These are phyloP conservation scores for Xylaria nigripes DNA, from an alignment of 495 filamentous ascomycete genomes.

Conservation along the genomic window DNA sequence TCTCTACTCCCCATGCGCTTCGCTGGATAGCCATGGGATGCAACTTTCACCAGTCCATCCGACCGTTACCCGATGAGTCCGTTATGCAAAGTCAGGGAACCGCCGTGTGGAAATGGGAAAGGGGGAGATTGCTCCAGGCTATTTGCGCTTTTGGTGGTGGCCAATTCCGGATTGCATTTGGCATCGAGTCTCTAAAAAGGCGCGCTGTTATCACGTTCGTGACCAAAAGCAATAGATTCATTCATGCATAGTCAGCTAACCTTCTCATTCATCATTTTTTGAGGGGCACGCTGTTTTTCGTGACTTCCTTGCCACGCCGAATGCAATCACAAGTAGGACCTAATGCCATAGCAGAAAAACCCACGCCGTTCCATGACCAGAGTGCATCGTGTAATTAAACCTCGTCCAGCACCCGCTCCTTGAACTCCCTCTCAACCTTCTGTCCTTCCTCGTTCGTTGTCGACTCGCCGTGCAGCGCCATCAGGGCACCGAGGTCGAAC, in stretches of 20 bases:
- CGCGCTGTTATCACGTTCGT: slow-evolving; percentile 2
- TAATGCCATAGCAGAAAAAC: slow-evolving; percentile 45
- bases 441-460: slow-evolving; percentile 92
- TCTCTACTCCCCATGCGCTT: too few species aligned
- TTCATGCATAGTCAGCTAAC: slow-evolving; percentile 20
- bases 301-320: slow-evolving; percentile 47
- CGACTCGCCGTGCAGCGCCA: slow-evolving; percentile 94
- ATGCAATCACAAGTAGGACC: slow-evolving; percentile 50
- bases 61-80: too few species aligned
- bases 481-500: slow-evolving; percentile 94
- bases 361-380: slow-evolving; percentile 39
- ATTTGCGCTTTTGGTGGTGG: background rate
- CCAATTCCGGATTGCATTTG: background rate
- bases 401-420: slow-evolving; percentile 85
- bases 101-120: too few species aligned
- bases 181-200: background rate
- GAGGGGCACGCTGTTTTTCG: slow-evolving; percentile 36
- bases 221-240: slow-evolving; percentile 7
- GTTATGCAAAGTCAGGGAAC: too few species aligned
- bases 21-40: too few species aligned
- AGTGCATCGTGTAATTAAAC: slow-evolving; percentile 58
- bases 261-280: slow-evolving; percentile 29
- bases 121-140: background rate
- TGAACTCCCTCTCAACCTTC: slow-evolving; percentile 99
- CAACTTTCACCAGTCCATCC: too few species aligned